Conservation (phyloP, 2,329 filamentous ascomycete species). For the Trichoderma oligosporum region DNA sequence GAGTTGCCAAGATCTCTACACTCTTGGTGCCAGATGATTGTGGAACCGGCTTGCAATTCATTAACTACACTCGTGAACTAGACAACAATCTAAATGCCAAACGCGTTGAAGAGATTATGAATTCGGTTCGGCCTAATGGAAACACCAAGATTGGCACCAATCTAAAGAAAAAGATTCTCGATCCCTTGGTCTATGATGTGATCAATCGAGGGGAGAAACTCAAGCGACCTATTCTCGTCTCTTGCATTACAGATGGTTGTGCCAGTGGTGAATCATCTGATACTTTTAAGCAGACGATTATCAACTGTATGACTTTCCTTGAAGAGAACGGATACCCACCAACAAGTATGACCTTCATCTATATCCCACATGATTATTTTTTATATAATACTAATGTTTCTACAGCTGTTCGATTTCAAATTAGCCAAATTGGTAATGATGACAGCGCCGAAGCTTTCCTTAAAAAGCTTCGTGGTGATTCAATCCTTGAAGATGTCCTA, state of each 20-base stretch:
- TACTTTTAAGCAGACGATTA: not conserved
- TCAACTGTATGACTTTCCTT: not conserved
- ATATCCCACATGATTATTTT: not conserved
- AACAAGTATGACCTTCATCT: not conserved
- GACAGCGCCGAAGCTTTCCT: not conserved
- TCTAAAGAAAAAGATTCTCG: conserved; percentile 12
- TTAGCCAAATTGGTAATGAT: conserved; percentile 15
- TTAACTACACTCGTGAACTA: not conserved
- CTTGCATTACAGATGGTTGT: conserved; percentile 13
- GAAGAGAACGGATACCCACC: not conserved
- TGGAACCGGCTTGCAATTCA: conserved; percentile 11
- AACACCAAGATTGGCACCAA: conserved; percentile 7
- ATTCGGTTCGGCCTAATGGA: not conserved
- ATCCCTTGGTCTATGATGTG: conserved; percentile 7
- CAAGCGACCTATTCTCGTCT: conserved; percentile 4
- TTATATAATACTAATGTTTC: not conserved
- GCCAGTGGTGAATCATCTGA: not conserved
- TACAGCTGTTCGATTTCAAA: conserved; percentile 11
- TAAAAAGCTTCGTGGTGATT: not conserved
- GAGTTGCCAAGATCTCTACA: conserved; percentile 8
- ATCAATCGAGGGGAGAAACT: not conserved
- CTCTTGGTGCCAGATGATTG: not conserved
- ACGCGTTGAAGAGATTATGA: not conserved
- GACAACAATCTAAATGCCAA: not conserved
- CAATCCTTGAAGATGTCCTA: not conserved